These are phyloP conservation scores for Neonectria sp. DNA, from an alignment of 2,329 filamentous ascomycete genomes.

Conservation along the genomic window DNA sequence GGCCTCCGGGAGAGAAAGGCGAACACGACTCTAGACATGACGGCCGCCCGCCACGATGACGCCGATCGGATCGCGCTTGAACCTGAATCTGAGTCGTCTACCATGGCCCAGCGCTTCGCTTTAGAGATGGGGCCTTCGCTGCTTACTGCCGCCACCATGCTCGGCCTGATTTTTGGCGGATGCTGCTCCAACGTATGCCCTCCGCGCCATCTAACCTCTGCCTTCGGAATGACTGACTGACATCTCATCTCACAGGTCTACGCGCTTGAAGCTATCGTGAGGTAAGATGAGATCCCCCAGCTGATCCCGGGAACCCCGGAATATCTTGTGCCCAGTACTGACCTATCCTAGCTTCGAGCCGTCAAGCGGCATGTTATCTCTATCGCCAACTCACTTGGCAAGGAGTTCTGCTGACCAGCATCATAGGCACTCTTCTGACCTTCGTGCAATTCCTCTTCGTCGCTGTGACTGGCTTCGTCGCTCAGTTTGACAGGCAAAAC, in stretches of 20 bases:
- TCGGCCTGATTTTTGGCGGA: slow-evolving; percentile 92
- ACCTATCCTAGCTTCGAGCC: slow-evolving; percentile 78
- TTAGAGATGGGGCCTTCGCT: slow-evolving; percentile 49
- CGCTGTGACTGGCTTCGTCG: slow-evolving; percentile 81
- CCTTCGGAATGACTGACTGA: slow-evolving; percentile 27
- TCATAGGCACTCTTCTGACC: slow-evolving; percentile 83
- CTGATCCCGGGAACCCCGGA: slow-evolving; percentile 8
- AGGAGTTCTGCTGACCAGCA: slow-evolving; percentile 35
- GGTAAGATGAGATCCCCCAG: slow-evolving; percentile 68
- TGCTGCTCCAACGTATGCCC: slow-evolving; percentile 89
- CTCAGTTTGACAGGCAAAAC: slow-evolving; percentile 78
- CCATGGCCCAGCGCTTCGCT: slow-evolving; percentile 41
- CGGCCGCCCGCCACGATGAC: slow-evolving; percentile 25
- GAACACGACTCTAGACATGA: slow-evolving; percentile 43
- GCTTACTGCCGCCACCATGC: slow-evolving; percentile 77
- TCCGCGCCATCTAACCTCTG: slow-evolving; percentile 3
- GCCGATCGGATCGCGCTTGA: slow-evolving; percentile 29
- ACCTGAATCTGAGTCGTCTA: slow-evolving; percentile 32
- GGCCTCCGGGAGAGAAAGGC: slow-evolving; percentile 30
- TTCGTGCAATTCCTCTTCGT: slow-evolving; percentile 93
- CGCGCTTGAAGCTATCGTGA: slow-evolving; percentile 93
- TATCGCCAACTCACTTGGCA: neutral
- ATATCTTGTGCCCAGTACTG: slow-evolving; percentile 27
- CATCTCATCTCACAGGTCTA: slow-evolving; percentile 77
- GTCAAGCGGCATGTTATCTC: slow-evolving; percentile 75